A percentile compares a stretch with the other conserved stretches of the same genome.
phyloP scores from a whole-genome alignment of 495 filamentous ascomycete species.

The Sordaria brevicollis region DNA sequence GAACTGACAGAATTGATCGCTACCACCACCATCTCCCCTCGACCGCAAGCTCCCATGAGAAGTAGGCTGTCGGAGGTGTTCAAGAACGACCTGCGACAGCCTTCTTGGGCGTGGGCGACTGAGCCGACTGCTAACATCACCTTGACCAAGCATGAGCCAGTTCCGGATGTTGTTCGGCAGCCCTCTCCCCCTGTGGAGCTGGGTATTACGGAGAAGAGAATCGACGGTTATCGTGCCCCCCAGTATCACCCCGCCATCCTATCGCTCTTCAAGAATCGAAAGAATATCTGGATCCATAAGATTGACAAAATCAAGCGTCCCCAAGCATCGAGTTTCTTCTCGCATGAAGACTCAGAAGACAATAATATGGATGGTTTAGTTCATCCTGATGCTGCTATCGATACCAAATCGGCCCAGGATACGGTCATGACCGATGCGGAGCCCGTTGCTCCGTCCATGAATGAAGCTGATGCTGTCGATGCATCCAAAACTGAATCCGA shows the following conservation, averaged over 20 bases:
- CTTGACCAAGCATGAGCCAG: not conserved
- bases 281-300: not conserved
- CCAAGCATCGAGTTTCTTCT: not conserved
- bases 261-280: constrained; percentile 1
- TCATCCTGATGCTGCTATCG: not conserved
- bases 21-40: not conserved
- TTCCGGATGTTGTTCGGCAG: not conserved
- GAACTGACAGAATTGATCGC: not conserved
- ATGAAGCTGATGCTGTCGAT: not conserved
- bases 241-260: not conserved
- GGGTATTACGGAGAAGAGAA: constrained; percentile 3
- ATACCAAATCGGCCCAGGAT: not conserved
- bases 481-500: not conserved
- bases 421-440: not conserved
- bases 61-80: not conserved
- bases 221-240: not conserved
- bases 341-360: not conserved
- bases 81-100: not conserved
- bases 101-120: not conserved
- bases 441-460: not conserved
- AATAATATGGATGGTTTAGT: not conserved
- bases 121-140: not conserved
- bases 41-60: not conserved
- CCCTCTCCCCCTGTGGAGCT: not conserved
- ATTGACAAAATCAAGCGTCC: not conserved